Evolutionary conservation across 305 asterid genomes (phyloP), one percentile per base, ranked within the genome.

Genomic region (Solanum chacoense): DNA sequence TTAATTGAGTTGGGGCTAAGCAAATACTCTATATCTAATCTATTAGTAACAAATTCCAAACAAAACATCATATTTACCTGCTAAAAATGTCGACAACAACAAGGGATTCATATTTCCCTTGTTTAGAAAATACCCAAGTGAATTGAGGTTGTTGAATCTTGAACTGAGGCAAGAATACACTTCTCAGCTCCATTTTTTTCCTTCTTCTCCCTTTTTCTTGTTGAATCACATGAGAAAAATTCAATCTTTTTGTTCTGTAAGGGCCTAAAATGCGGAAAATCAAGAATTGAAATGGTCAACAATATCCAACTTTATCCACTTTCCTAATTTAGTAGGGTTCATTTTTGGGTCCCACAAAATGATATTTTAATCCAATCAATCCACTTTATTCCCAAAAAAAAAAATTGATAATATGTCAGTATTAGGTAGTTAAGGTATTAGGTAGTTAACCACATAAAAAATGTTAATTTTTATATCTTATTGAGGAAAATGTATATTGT

Each of bases 81-180:
- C 93, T 91, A 89, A 93, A 93, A 88, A 90, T 91, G 84, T 88
- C 79, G 73, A 87, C 77, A 34, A 88, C 90, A 59, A 92, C 91
- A 83, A 91, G 90, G 34, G 94, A 90, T 86, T 87, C 91, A 74
- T 87, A 38, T 38, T 75, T 90, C 63, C 29, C 87, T 59, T 89
- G 90, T 91, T 71, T 79, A 28, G 94, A 69, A 20, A 87, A 87
- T 91, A 87, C 78, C 85, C 89, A 36, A 72, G 90, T 18, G 84
- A 88, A 76, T 77, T 89, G 93, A 26, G 92, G 89, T 78, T 92
- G 92, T 88, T 90, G 90, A 71, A 92, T 89, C 69, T 88, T 37
- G 67, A 93, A 88, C 80, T 92, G 92, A 84, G 92, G 95, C 83
- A 87, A 45, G 16, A 91, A 84, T 55, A 77, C 45, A 83, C 90